Evolutionary conservation across 1,284 basidiomycete species (phyloP), one percentile per base, ranked within the genome.

Genomic region (Sanghuangporus sanghuang): DNA sequence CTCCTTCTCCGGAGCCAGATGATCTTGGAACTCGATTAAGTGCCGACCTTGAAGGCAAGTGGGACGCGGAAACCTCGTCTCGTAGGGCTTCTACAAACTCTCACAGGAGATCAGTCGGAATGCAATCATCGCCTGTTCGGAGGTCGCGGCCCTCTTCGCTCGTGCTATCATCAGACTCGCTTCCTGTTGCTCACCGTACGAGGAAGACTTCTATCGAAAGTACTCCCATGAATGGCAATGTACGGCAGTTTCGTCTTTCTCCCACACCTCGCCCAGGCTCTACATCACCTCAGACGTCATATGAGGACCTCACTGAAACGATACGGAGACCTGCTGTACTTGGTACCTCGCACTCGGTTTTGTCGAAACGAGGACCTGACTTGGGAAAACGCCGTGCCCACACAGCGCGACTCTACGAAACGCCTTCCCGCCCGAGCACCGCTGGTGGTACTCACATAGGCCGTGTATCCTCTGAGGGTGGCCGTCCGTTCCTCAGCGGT

Each of bases 381-480:
- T 27, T 5, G 6, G 55, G 42, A 35, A 64, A n/a, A 62, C 64
- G 61, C 42, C 39, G 64, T 65, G 40, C 66, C 64, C 7, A 65
- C 62, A 38, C 46, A 55, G 27, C 62, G 61, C 18, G 55, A 64
- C 55, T 61, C 64, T 49, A 66, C 59, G 27, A 63, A 62, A 58
- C 39, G 8, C 64, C 70, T 21, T 44, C 66, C 9, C 64, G 61
- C 2, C 61, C 61, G 8, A 62, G 56, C 36, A 66, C 61, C 9
- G 57, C 65, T 14, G 64, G 64, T 2, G 57, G 62, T 50, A 40
- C 59, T 2, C 52, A 62, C 58, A 32, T 57, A 50, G 32, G 46
- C 58, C 49, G 62, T 57, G 57, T 55, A 38, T 53, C 67, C 56
- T 58, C 62, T 52, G 59, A 65, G 52, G 66, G 56, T 59, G 66